phyloP scores from a whole-genome alignment of 352 stramenopile genomes.

The Globisporangium alternatum region DNA sequence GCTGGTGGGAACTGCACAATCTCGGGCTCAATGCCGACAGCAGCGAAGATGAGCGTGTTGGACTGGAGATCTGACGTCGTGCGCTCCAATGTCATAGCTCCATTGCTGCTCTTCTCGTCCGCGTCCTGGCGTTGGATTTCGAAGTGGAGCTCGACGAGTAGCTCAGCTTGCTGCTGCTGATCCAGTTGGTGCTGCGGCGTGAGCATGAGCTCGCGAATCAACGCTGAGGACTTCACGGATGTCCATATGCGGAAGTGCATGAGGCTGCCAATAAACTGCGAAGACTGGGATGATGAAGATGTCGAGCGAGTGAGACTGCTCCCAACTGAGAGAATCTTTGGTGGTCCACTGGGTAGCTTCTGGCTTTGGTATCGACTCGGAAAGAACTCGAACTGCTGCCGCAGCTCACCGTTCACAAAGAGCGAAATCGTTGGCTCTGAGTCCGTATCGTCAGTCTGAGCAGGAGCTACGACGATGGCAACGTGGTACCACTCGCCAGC shows the following conservation, averaged over 20 bases:
- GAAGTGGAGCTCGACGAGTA: slow-evolving; percentile 9
- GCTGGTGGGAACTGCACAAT: slow-evolving; percentile 13
- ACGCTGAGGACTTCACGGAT: background rate
- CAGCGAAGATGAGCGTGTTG: background rate
- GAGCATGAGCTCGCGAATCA: background rate
- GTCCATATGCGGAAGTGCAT: slow-evolving; percentile 11
- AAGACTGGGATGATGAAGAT: background rate
- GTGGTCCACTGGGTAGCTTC: background rate
- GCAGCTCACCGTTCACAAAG: slow-evolving; percentile 24
- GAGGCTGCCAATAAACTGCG: slow-evolving; percentile 9
- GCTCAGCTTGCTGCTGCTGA: background rate
- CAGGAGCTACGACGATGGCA: slow-evolving; percentile 11
- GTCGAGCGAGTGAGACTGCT: slow-evolving; percentile 24
- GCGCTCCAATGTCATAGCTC: background rate
- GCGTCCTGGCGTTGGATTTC: background rate
- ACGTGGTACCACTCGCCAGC: slow-evolving; percentile 29
- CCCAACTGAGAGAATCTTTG: slow-evolving; percentile 27
- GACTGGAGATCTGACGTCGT: background rate
- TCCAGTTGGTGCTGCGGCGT: background rate
- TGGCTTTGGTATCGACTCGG: slow-evolving; percentile 14
- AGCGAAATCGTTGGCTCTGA: slow-evolving; percentile 21
- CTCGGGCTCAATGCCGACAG: background rate
- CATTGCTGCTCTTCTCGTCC: background rate
- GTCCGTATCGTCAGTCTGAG: slow-evolving; percentile 13
- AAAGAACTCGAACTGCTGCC: slow-evolving; percentile 15